These are phyloP conservation scores for Pachyrhizus erosus DNA, from an alignment of 306 rosid genomes.

Conservation along the genomic window DNA sequence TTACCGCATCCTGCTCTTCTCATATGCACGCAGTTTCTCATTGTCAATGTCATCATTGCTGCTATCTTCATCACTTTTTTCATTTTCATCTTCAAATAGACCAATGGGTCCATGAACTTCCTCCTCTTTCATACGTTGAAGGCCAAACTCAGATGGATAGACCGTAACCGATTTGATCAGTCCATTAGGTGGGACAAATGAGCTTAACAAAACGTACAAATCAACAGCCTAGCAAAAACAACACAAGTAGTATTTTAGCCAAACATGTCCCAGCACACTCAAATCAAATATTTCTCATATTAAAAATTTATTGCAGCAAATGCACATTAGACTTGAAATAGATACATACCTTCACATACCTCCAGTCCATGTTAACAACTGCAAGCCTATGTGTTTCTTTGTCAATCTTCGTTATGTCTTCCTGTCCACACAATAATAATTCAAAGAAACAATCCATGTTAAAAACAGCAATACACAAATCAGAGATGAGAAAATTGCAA, in stretches of 20 bases:
- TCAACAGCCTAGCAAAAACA: constrained; percentile 69
- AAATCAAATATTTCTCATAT: not conserved
- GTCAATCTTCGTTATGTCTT: constrained; percentile 61
- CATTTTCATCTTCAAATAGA: constrained; percentile 66
- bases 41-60: constrained; percentile 54
- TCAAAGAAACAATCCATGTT: not conserved
- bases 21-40: constrained; percentile 85
- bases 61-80: constrained; percentile 51
- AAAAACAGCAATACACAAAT: not conserved
- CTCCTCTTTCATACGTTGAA: constrained; percentile 88
- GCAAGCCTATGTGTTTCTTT: constrained; percentile 81
- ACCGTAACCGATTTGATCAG: constrained; percentile 74
- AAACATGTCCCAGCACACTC: constrained; percentile 17
- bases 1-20: constrained; percentile 82
- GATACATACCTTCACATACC: constrained; percentile 71
- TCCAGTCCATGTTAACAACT: constrained; percentile 93
- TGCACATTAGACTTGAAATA: not conserved
- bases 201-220: constrained; percentile 70
- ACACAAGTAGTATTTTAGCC: constrained; percentile 6
- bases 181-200: constrained; percentile 77
- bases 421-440: constrained; percentile 50
- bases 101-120: constrained; percentile 82
- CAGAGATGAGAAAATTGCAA: constrained; percentile 2
- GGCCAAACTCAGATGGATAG: constrained; percentile 94
- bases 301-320: not conserved